A percentile compares a stretch with the other conserved stretches of the same genome.
Evolutionary conservation across 2,329 filamentous ascomycete genomes (phyloP).

Genomic region (Incumbomyces lentus): DNA sequence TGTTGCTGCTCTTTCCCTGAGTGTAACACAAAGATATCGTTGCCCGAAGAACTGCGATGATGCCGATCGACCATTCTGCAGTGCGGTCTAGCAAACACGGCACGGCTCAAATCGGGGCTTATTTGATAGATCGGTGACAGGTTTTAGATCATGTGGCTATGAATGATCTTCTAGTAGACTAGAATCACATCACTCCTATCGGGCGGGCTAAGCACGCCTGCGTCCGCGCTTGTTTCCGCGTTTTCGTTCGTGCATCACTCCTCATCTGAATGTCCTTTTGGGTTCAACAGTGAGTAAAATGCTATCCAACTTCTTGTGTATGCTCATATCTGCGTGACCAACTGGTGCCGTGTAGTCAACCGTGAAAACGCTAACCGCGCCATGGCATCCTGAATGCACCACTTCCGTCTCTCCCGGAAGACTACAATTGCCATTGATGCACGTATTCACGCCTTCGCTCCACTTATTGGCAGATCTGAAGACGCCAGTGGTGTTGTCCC

Average conservation of each 20-base stretch:
- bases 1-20: no score
- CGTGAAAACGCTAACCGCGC: slow-evolving; percentile 37
- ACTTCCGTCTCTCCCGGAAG: slow-evolving; percentile 43
- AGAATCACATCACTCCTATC: not conserved
- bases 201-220: not conserved
- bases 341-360: slow-evolving; percentile 42
- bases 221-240: not conserved
- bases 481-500: slow-evolving; percentile 33
- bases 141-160: no score
- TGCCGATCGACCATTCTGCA: no score
- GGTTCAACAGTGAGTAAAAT: not conserved
- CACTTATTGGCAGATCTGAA: slow-evolving; percentile 35
- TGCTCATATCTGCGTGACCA: slow-evolving; percentile 6
- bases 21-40: no score
- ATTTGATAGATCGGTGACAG: no score
- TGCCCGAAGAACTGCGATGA: no score
- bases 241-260: not conserved
- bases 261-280: not conserved
- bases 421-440: slow-evolving; percentile 42
- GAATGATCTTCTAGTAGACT: not conserved
- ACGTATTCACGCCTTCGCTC: slow-evolving; percentile 36
- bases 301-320: slow-evolving; percentile 4
- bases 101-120: no score
- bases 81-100: no score
- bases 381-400: slow-evolving; percentile 33